These are phyloP conservation scores for Clitopilus passeckerianus DNA, from an alignment of 768 basidiomycete species.

Conservation along the genomic window DNA sequence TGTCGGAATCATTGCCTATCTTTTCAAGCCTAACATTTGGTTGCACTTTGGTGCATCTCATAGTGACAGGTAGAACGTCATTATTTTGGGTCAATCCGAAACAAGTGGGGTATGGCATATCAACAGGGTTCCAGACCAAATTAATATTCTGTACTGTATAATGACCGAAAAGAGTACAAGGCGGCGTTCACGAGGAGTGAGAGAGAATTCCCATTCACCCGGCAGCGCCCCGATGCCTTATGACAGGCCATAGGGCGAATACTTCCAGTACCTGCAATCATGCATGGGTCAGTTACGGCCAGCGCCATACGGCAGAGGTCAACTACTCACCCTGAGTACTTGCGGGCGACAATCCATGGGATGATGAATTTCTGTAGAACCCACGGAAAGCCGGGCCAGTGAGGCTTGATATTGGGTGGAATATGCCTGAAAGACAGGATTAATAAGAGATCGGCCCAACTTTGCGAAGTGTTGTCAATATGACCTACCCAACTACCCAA, in stretches of 20 bases:
- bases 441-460: background rate
- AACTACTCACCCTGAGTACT: slow-evolving; percentile 26
- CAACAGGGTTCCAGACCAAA: no score
- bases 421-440: slow-evolving; percentile 24
- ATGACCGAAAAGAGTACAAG: no score
- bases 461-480: background rate
- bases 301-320: background rate
- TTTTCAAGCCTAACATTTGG: no score
- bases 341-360: slow-evolving; percentile 28
- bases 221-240: slow-evolving; percentile 1
- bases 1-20: no score
- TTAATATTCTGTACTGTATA: no score
- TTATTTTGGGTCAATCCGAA: no score
- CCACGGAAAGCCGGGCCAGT: slow-evolving; percentile 34
- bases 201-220: no score
- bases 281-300: background rate
- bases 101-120: no score
- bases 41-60: no score
- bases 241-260: slow-evolving; percentile 26
- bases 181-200: no score
- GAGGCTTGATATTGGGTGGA: slow-evolving; percentile 25
- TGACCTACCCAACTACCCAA: slow-evolving; percentile 26
- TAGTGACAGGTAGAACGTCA: no score
- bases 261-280: slow-evolving; percentile 30
- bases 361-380: slow-evolving; percentile 28